Base-by-base conservation (phyloP, 176 grass and related monocot genomes). In the Raddia distichophylla region DNA sequence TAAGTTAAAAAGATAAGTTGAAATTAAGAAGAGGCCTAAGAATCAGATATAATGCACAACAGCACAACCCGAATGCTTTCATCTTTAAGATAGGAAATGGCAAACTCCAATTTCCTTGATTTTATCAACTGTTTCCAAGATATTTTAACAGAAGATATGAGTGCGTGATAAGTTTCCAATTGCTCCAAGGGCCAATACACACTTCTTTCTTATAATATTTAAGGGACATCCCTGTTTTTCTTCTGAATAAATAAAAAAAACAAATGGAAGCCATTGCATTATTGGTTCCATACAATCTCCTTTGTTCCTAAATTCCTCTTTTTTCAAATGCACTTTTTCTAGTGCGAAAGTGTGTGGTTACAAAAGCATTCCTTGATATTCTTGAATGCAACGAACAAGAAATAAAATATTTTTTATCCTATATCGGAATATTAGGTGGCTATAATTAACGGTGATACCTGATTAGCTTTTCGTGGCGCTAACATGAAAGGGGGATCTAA, bases 181-280 rank as follows among this genome's bases (percentile, higher is more conserved):
- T 58, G 37, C 5, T 77, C 17, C 11, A 14, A 44, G 10, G 13
- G 60, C 16, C 17, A n/a, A 69, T 67, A 74, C 8, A 75, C 60
- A 11, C 27, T 42, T 54, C 52, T 54, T 42, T 54, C 52, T 54
- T 5, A 54, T 2, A 42, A 76, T 76, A n/a, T n/a, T 9, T 8
- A n/a, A 42, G 45, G 60, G 45, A 4, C 9, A 47, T 46, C 6
- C 44, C 40, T 5, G 18, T 15, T 76, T 60, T 61, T 32, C 48
- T 37, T 45, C 61, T 64, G 43, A 77, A 49, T 60, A 46, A 60
- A 69, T n/a, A n/a, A n/a, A n/a, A n/a, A 60, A 20, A n/a, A n/a
- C n/a, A n/a, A n/a, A 16, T 17, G 15, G 33, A 35, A 18, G 45
- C 22, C n/a, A n/a, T n/a, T n/a, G n/a, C n/a, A n/a, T n/a, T 50